Evolutionary conservation across 495 filamentous ascomycete genomes (phyloP).

Genomic region (Tetracladium setigerum): DNA sequence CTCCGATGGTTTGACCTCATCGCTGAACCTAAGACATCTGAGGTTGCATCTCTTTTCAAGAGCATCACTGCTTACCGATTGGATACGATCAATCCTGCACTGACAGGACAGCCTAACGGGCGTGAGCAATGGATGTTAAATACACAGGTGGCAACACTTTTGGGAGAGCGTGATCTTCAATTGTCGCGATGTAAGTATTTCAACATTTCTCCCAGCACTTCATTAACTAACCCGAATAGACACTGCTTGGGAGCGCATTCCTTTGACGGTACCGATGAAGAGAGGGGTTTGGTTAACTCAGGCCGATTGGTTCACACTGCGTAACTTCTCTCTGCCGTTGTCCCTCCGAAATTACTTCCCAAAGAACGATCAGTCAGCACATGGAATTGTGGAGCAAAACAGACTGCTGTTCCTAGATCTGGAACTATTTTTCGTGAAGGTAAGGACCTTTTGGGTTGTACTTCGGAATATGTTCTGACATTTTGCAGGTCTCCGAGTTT

Average conservation of each 20-base stretch:
- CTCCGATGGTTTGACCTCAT: slow-evolving; percentile 43
- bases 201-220: neutral
- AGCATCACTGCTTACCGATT: slow-evolving; percentile 43
- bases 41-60: slow-evolving; percentile 41
- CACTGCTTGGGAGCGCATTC: slow-evolving; percentile 58
- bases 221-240: slow-evolving; percentile 33
- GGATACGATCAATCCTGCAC: slow-evolving; percentile 42
- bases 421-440: slow-evolving; percentile 73
- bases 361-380: neutral
- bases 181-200: slow-evolving; percentile 59
- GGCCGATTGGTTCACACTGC: slow-evolving; percentile 37
- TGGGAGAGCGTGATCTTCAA: slow-evolving; percentile 69
- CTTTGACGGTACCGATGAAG: slow-evolving; percentile 39
- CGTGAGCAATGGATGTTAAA: slow-evolving; percentile 72
- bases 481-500: slow-evolving; percentile 58
- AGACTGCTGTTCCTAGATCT: slow-evolving; percentile 38
- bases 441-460: slow-evolving; percentile 24
- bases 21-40: slow-evolving; percentile 37
- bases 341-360: slow-evolving; percentile 8
- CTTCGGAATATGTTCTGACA: slow-evolving; percentile 16
- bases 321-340: slow-evolving; percentile 23
- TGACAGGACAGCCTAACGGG: slow-evolving; percentile 36
- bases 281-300: slow-evolving; percentile 40
- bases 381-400: slow-evolving; percentile 9
- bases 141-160: slow-evolving; percentile 62